phyloP scores from a whole-genome alignment of 345 rosid genomes.

The Acer campestre region DNA sequence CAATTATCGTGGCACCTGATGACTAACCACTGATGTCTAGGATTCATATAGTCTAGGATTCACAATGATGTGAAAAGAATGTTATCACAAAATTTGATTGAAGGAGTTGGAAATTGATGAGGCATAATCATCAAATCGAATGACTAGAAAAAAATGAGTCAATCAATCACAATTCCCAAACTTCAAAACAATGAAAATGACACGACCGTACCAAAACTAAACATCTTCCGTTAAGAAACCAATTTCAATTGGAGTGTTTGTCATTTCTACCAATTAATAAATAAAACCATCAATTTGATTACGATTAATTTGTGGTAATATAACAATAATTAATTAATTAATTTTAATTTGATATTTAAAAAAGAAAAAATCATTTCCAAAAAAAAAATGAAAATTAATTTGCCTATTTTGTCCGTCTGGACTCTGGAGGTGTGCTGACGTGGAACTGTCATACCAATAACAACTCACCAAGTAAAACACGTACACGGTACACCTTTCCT shows the following conservation, averaged over 20 bases:
- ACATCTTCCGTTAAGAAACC: background rate
- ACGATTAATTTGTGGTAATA: background rate
- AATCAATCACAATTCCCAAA: background rate
- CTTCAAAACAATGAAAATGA: background rate
- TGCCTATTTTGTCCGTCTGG: constrained; percentile 9
- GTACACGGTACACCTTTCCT: constrained; percentile 11
- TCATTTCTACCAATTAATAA: background rate
- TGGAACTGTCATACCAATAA: constrained; percentile 18
- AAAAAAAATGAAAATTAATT: background rate
- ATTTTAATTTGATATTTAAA: no score
- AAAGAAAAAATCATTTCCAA: background rate
- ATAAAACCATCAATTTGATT: background rate
- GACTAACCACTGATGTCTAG: no score
- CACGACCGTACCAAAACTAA: background rate
- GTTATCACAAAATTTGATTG: no score
- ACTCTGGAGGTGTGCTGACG: background rate
- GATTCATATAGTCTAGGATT: no score
- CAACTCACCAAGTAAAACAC: constrained; percentile 21
- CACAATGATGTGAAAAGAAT: no score
- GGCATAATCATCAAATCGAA: background rate
- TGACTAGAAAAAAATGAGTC: background rate
- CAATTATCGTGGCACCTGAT: no score
- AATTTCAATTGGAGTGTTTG: background rate
- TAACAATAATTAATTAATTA: background rate
- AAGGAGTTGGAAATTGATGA: background rate